Evolutionary conservation across 169 alveolate species (phyloP), one percentile per base, ranked within the genome.

Genomic region (Toxoplasma gondii): DNA sequence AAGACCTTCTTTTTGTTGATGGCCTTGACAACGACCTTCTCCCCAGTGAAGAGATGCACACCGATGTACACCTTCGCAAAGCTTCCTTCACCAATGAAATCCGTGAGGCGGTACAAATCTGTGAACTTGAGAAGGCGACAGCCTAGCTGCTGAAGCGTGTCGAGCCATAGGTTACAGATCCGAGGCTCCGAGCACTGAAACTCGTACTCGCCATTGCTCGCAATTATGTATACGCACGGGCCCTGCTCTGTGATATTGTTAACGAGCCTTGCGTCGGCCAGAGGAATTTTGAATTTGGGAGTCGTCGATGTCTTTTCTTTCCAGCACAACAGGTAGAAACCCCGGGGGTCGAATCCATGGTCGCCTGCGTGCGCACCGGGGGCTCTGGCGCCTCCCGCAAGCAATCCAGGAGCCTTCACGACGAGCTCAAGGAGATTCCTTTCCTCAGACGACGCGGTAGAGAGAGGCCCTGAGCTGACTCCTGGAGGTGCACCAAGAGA

Each of bases 21-120:
- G 27, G 97, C 96, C 92, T 96, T 96, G 31, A 96, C 78, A 39
- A 96, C 96, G 36, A 96, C 94, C 34, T 96, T 94, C 70, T 96
- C 97, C 24, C 96, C 96, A 41, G 88, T 91, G 53, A 45, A 49
- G 64, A 69, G n/a, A 24, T 91, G 88, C 2, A 27, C 34, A 34
- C 94, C 90, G 49, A 91, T 45, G 88, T 78, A 70, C 36, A 91
- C 94, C 29, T 49, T 88, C 1, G 97, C 97, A 78, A 95, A 95
- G 53, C 96, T 92, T 31, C 97, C 97, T 74, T 95, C 97, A 1
- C 97, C 97, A 19, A 95, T 83, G 53, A 70, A 91, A 7, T 78
- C 90, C 19, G 88, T 78, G 58, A 91, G 81, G 16, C 44, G 38
- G 43, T 91, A 91, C 9, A 91, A 53, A 27, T 91, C 90, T 39